Percentiles rank a stretch among this genome's conserved stretches.
Evolutionary conservation across 1,139 yeast genomes (phyloP).

Genomic region (Taphrina flavorubra): DNA sequence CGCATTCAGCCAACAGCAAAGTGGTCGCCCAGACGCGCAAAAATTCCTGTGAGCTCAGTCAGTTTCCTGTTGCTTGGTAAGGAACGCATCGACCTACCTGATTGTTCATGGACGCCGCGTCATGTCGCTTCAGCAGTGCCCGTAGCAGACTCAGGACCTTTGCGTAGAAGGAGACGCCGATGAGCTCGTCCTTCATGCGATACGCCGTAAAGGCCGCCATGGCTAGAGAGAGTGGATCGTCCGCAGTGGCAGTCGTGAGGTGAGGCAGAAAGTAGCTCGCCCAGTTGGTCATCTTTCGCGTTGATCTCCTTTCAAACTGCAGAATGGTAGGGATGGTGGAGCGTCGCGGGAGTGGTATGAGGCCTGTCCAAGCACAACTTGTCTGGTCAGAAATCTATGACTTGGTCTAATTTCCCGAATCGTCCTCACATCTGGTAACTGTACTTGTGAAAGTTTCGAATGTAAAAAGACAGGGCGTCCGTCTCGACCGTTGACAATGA

Average conservation of each 20-base stretch:
- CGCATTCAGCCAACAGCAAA: constrained; percentile 30
- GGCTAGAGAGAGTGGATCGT: constrained; percentile 28
- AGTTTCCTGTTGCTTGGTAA: not conserved
- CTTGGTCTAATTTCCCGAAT: too few relatives aligned
- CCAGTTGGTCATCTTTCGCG: constrained; percentile 31
- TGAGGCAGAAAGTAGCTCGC: constrained; percentile 36
- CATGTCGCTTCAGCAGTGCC: constrained; percentile 8
- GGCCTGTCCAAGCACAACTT: constrained; percentile 34
- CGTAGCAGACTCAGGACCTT: constrained; percentile 21
- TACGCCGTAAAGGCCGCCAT: constrained; percentile 32
- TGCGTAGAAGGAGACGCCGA: constrained; percentile 18
- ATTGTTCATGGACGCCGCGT: constrained; percentile 27
- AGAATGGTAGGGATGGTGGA: constrained; percentile 20
- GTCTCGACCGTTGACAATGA: constrained; percentile 26
- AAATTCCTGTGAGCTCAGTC: constrained; percentile 18
- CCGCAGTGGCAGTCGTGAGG: constrained; percentile 24
- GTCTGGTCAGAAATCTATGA: not conserved
- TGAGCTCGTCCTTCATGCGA: constrained; percentile 18
- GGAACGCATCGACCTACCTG: constrained; percentile 7
- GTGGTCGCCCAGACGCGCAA: constrained; percentile 37
- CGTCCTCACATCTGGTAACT: constrained; percentile 17
- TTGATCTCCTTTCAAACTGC: constrained; percentile 1
- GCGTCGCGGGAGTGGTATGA: constrained; percentile 30
- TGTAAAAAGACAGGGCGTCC: constrained; percentile 14
- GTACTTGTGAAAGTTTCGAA: constrained; percentile 20